phyloP scores from a whole-genome alignment of 345 rosid species.

The Acer negundo region DNA sequence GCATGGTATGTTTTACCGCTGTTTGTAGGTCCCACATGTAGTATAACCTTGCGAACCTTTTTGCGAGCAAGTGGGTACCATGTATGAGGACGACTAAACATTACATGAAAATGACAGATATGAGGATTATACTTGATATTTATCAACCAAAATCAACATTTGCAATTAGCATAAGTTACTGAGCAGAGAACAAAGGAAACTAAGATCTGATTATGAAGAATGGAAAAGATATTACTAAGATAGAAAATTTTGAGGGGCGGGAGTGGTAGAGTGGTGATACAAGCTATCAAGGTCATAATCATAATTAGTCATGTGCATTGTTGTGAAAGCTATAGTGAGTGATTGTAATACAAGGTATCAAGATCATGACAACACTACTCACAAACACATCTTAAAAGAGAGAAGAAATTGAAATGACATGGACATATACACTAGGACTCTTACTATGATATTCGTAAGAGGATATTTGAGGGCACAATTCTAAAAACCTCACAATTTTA shows the following conservation, averaged over 20 bases:
- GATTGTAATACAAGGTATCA: no score
- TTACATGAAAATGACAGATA: slow-evolving; percentile 8
- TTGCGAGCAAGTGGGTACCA: slow-evolving; percentile 89
- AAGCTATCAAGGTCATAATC: no score
- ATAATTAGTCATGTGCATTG: no score
- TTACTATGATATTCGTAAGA: no score
- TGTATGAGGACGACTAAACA: slow-evolving; percentile 70
- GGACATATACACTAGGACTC: no score
- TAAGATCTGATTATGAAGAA: background rate
- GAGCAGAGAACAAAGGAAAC: background rate
- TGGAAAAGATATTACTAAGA: background rate
- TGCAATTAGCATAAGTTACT: background rate
- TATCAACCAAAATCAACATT: background rate
- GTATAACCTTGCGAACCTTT: slow-evolving; percentile 73
- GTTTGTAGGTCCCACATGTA: slow-evolving; percentile 94
- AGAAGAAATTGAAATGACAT: no score
- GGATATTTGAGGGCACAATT: no score
- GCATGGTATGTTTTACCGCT: slow-evolving; percentile 93
- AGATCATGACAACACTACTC: no score
- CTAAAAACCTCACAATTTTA: background rate
- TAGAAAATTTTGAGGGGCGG: background rate
- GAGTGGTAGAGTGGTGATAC: no score
- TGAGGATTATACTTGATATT: slow-evolving; percentile 12
- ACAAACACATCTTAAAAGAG: no score
- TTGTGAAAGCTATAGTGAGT: no score